phyloP scores from a whole-genome alignment of 208 protist genomes.

The Polymyxa betae region DNA sequence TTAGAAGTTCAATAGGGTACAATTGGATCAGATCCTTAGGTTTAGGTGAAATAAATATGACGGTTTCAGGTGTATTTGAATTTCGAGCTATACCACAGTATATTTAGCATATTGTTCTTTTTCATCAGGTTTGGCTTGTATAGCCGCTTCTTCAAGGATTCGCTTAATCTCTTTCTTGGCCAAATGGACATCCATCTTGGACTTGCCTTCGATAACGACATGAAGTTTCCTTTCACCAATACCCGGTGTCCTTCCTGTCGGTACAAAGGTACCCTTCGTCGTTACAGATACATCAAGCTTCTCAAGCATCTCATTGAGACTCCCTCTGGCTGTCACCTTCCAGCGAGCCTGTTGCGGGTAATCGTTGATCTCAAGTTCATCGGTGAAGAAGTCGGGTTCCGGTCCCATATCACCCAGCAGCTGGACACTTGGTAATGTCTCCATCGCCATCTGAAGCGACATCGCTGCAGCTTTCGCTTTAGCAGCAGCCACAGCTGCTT shows the following conservation, averaged over 20 bases:
- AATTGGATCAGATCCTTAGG: too few species aligned
- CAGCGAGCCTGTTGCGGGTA: constrained; percentile 82
- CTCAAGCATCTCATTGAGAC: constrained; percentile 74
- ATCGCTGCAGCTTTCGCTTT: constrained; percentile 60
- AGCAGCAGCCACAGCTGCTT: constrained; percentile 51
- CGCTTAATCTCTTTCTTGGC: constrained; percentile 74
- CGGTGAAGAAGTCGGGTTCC: constrained; percentile 12
- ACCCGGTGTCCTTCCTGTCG: constrained; percentile 69
- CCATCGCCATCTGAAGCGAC: constrained; percentile 54
- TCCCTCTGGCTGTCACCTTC: constrained; percentile 70
- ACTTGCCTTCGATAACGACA: constrained; percentile 79
- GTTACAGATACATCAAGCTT: constrained; percentile 77
- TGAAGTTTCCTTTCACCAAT: constrained; percentile 83
- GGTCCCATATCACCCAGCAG: background rate
- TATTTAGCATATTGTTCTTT: constrained; percentile 28
- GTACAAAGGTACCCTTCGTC: constrained; percentile 75
- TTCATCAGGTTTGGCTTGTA: constrained; percentile 45
- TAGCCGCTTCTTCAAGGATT: constrained; percentile 71
- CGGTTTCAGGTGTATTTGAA: too few species aligned
- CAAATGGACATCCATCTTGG: constrained; percentile 66
- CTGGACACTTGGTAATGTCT: background rate
- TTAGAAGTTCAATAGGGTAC: too few species aligned
- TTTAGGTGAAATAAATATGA: too few species aligned
- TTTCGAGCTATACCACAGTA: constrained; percentile 65
- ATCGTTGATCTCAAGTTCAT: constrained; percentile 89